Evolutionary conservation across 257 asterid species (phyloP), one percentile per base, ranked within the genome.

Genomic region (Cruciata laevipes): DNA sequence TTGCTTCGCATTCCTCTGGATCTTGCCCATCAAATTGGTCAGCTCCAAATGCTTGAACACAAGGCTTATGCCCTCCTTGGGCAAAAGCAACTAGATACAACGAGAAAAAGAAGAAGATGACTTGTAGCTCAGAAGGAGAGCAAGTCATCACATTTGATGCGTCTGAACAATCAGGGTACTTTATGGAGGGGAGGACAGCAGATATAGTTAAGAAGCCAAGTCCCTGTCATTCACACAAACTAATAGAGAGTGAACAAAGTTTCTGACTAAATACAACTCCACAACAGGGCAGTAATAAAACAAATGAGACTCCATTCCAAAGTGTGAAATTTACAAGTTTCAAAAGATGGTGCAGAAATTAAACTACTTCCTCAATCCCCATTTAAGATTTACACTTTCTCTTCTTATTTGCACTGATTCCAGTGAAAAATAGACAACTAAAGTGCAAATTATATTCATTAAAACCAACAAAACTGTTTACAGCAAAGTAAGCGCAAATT

Each of bases 41-140:
- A 1, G 77, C 77, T 63, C 77, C 77, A 37, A 61, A 73, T 14
- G 72, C 76, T 47, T 73, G 76, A 40, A 73, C 71, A 66, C 76
- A 73, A n/a, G 76, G 76, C 72, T 63, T 73, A 65, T 73, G 72
- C 3, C 76, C 72, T 66, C 76, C 76, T 67, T 73, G 71, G n/a
- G 68, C 76, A 5, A 73, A 7, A 42, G 76, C 67, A 17, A 73
- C 72, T 12, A 73, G 60, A 40, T 73, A 73, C 61, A 73, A 59
- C 9, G 76, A 31, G 61, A 73, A 73, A 49, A 66, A 73, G 42
- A 73, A 73, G 21, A 73, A 47, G 40, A 66, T 0, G 47, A 59
- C 21, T 66, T 73, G 72, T 33, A 59, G 5, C 49, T 65, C 37
- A 42, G 76, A 71, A 42, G 76, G 76, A 38, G 76, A 65, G 20